A percentile compares a stretch with the other conserved stretches of the same genome.
Conservation (phyloP, 2,329 filamentous ascomycete species). For the Pestalotiopsis sp. region DNA sequence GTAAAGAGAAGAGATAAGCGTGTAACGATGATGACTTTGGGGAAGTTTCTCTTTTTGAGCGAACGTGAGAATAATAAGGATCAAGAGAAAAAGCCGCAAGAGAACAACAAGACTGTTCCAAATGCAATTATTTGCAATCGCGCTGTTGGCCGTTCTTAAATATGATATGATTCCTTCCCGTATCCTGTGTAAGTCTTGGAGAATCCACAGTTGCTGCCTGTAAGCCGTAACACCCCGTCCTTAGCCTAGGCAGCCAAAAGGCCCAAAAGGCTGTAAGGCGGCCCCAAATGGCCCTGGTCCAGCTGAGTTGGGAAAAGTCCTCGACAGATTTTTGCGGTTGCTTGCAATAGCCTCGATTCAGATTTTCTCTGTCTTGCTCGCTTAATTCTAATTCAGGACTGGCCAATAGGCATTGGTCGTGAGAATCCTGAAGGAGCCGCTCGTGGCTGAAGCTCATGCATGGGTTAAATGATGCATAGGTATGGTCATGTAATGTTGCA, state of each 20-base stretch:
- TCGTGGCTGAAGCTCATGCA: not conserved
- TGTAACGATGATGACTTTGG: no score
- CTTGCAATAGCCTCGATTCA: not conserved
- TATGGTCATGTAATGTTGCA: not conserved
- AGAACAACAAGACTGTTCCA: not conserved
- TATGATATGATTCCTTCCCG: not conserved
- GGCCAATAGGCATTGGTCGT: not conserved
- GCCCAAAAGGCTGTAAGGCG: not conserved
- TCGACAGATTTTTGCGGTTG: not conserved
- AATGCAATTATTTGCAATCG: not conserved
- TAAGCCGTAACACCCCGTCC: not conserved
- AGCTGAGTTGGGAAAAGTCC: not conserved
- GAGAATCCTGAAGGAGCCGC: not conserved
- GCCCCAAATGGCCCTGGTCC: not conserved
- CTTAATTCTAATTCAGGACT: not conserved
- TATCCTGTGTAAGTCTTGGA: not conserved
- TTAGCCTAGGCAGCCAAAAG: not conserved
- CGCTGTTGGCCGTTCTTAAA: not conserved
- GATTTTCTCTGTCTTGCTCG: not conserved
- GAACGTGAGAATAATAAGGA: no score
- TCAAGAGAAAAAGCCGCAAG: not conserved
- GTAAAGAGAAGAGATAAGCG: not conserved
- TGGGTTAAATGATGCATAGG: not conserved
- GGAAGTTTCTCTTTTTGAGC: no score
- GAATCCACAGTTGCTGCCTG: not conserved